Evolutionary conservation across 371 early-diverging fungal species (phyloP).

Genomic region (Dichotomocladium elegans): DNA sequence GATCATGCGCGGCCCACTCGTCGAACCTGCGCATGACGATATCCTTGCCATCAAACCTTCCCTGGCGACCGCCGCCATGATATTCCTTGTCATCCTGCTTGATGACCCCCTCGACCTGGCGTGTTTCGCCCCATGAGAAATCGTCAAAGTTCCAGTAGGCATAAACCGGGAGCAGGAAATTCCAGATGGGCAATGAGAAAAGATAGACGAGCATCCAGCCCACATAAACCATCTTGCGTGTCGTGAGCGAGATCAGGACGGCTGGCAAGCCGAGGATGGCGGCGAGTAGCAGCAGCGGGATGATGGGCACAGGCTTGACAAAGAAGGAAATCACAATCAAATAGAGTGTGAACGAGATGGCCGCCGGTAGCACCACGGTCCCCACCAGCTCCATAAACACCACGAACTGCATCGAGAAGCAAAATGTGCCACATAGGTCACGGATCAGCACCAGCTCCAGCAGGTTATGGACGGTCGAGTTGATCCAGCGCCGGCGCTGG

Average conservation of each 20-base stretch:
- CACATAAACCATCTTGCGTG: constrained; percentile 78
- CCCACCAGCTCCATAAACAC: constrained; percentile 93
- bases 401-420: constrained; percentile 95
- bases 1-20: constrained; percentile 41
- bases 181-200: constrained; percentile 88
- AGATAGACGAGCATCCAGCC: constrained; percentile 93
- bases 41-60: constrained; percentile 47
- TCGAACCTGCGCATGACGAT: constrained; percentile 46
- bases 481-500: constrained; percentile 97
- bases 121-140: constrained; percentile 95
- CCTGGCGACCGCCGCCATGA: constrained; percentile 41
- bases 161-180: constrained; percentile 87
- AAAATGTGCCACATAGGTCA: constrained; percentile 93
- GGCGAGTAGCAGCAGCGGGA: constrained; percentile 67
- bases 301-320: constrained; percentile 48
- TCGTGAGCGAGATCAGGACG: constrained; percentile 79
- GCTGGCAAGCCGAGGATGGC: constrained; percentile 85
- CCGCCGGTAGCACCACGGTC: constrained; percentile 91
- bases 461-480: constrained; percentile 94
- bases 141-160: constrained; percentile 98
- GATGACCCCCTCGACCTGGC: constrained; percentile 72
- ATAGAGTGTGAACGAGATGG: constrained; percentile 82
- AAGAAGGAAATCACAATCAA: constrained; percentile 64
- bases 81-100: constrained; percentile 62
- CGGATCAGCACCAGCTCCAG: constrained; percentile 86